phyloP scores from a whole-genome alignment of 1,284 basidiomycete species.

The Microbotryum silenes-acaulis region DNA sequence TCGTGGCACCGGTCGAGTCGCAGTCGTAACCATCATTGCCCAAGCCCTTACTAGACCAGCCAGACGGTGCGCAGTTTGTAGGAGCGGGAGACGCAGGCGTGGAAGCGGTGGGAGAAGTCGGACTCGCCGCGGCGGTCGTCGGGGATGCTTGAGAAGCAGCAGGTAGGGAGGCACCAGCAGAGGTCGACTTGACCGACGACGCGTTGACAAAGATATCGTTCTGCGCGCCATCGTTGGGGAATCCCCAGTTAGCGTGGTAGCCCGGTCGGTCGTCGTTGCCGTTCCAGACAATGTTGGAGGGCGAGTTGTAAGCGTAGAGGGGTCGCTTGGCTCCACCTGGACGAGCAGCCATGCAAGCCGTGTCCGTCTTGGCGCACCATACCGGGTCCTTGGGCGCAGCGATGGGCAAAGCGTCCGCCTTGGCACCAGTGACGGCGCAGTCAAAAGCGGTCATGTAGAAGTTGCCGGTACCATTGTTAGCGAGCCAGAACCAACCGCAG shows the following conservation, averaged over 20 bases:
- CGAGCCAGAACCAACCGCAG: constrained; percentile 19
- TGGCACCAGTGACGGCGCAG: constrained; percentile 5
- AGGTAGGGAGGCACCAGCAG: too few relatives aligned
- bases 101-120: background rate
- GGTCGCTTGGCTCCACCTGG: constrained; percentile 5
- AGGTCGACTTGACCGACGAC: background rate
- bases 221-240: constrained; percentile 7
- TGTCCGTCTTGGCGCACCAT: constrained; percentile 1
- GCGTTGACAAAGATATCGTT: constrained; percentile 2
- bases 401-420: constrained; percentile 5
- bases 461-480: constrained; percentile 10
- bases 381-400: constrained; percentile 2
- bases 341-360: background rate
- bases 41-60: too few relatives aligned
- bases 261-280: constrained; percentile 12
- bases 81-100: background rate
- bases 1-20: background rate
- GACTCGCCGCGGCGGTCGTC: background rate
- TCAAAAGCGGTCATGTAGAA: constrained; percentile 16
- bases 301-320: constrained; percentile 14
- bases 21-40: background rate
- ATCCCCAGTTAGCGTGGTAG: constrained; percentile 6
- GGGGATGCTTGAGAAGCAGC: background rate
- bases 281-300: constrained; percentile 9
- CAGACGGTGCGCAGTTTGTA: background rate